Percentiles rank a stretch among this genome's conserved stretches.
phyloP scores from a whole-genome alignment of 768 basidiomycete species.

The Panellus pusillus region DNA sequence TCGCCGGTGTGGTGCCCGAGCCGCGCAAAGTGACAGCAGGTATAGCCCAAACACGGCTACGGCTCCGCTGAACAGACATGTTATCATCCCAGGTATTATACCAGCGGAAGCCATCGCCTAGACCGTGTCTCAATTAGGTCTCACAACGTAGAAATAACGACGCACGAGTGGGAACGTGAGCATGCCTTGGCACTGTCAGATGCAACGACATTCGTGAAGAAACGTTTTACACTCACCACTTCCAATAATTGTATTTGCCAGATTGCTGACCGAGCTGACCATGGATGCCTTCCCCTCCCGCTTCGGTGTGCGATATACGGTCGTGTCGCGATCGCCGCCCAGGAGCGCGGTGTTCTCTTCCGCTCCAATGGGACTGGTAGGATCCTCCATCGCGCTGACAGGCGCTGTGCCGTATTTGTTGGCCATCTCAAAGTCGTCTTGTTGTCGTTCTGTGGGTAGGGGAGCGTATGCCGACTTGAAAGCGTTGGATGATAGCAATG shows the following conservation, averaged over 20 bases:
- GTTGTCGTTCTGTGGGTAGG: slow-evolving; percentile 1
- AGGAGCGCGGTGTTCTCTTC: slow-evolving; percentile 65
- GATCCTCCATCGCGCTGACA: slow-evolving; percentile 33
- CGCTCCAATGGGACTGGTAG: slow-evolving; percentile 24
- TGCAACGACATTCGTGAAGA: not conserved
- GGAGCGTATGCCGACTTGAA: slow-evolving; percentile 6
- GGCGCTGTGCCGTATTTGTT: slow-evolving; percentile 65
- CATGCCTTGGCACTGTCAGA: slow-evolving; percentile 57
- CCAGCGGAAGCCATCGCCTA: slow-evolving; percentile 92
- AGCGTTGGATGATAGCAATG: slow-evolving; percentile 9
- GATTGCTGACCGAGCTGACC: slow-evolving; percentile 70
- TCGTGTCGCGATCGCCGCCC: slow-evolving; percentile 37
- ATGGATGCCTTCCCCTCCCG: slow-evolving; percentile 70
- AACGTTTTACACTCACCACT: slow-evolving; percentile 56
- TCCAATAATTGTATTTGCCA: slow-evolving; percentile 90
- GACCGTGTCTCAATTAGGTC: not conserved
- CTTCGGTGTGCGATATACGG: slow-evolving; percentile 22
- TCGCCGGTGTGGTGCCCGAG: slow-evolving; percentile 67
- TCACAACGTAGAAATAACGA: slow-evolving; percentile 15
- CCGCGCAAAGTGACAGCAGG: slow-evolving; percentile 82
- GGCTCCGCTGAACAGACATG: slow-evolving; percentile 77
- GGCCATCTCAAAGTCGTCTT: slow-evolving; percentile 56
- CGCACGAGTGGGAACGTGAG: slow-evolving; percentile 81
- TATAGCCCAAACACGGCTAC: slow-evolving; percentile 87
- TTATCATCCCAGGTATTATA: slow-evolving; percentile 85